Percentiles rank a stretch among this genome's conserved stretches.
Evolutionary conservation across 1,139 yeast genomes (phyloP).

Genomic region (Zhuliangozyma parablackwelliae): DNA sequence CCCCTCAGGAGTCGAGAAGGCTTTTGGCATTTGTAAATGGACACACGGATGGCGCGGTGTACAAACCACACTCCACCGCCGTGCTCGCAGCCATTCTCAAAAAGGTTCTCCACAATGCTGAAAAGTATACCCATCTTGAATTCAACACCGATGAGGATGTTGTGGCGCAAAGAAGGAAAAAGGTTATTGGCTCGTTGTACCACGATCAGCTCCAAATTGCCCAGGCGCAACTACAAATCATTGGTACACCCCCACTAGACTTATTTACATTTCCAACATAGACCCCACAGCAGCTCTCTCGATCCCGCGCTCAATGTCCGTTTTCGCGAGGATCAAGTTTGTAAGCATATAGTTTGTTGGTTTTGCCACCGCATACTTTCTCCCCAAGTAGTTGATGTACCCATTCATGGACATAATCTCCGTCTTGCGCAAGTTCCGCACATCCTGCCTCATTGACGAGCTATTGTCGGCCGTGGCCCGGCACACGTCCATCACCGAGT

Average conservation of each 20-base stretch:
- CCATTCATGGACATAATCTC: slow-evolving; percentile 85
- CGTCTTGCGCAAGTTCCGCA: slow-evolving; percentile 53
- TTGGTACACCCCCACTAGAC: too few species aligned
- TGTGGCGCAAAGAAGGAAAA: slow-evolving; percentile 7
- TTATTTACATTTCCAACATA: slow-evolving; percentile 2
- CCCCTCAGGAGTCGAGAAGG: slow-evolving; percentile 28
- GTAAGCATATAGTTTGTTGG: slow-evolving; percentile 46
- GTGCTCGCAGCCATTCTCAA: slow-evolving; percentile 32
- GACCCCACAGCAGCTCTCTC: slow-evolving; percentile 17
- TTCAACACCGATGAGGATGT: slow-evolving; percentile 13
- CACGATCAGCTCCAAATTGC: slow-evolving; percentile 22
- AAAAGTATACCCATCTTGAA: slow-evolving; percentile 14
- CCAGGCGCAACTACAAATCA: slow-evolving; percentile 2
- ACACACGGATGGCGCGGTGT: slow-evolving; percentile 40
- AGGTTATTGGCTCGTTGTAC: slow-evolving; percentile 20
- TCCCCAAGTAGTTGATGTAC: slow-evolving; percentile 53
- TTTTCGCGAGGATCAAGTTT: slow-evolving; percentile 45
- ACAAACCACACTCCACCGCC: slow-evolving; percentile 22
- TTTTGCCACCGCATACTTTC: slow-evolving; percentile 32
- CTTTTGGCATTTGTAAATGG: slow-evolving; percentile 33
- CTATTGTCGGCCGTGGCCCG: slow-evolving; percentile 53
- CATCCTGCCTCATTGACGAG: slow-evolving; percentile 87
- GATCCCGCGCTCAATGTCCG: slow-evolving; percentile 27
- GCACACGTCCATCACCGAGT: slow-evolving; percentile 45
- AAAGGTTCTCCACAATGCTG: slow-evolving; percentile 20